These are phyloP conservation scores for Debaryomyces castellii DNA, from an alignment of 805 yeast genomes.

Conservation along the genomic window DNA sequence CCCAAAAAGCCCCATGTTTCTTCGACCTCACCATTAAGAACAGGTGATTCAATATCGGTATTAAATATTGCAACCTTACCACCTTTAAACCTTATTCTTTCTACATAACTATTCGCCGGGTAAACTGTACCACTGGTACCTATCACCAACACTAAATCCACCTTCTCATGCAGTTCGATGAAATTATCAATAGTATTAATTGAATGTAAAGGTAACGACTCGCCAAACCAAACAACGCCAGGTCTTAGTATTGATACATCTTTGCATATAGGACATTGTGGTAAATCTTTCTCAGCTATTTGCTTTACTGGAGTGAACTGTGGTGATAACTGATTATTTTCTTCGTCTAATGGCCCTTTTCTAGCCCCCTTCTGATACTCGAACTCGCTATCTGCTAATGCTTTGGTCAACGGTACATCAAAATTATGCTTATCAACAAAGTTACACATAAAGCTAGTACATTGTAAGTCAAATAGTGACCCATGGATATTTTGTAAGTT, in stretches of 20 bases:
- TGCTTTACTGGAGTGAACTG: slow-evolving; percentile 48
- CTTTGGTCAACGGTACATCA: slow-evolving; percentile 58
- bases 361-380: slow-evolving; percentile 27
- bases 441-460: slow-evolving; percentile 76
- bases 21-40: slow-evolving; percentile 39
- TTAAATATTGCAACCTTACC: slow-evolving; percentile 86
- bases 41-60: slow-evolving; percentile 55
- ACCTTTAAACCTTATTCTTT: slow-evolving; percentile 66
- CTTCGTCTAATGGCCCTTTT: slow-evolving; percentile 11
- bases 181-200: slow-evolving; percentile 73
- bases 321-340: slow-evolving; percentile 30
- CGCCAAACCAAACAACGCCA: slow-evolving; percentile 96
- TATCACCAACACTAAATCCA: slow-evolving; percentile 76
- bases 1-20: slow-evolving; percentile 73
- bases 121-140: slow-evolving; percentile 86
- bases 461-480: slow-evolving; percentile 64
- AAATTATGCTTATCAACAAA: slow-evolving; percentile 53
- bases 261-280: slow-evolving; percentile 76
- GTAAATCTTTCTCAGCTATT: slow-evolving; percentile 54
- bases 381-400: slow-evolving; percentile 41
- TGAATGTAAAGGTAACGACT: slow-evolving; percentile 63
- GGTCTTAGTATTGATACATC: slow-evolving; percentile 67
- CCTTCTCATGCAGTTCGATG: slow-evolving; percentile 46
- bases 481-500: slow-evolving; percentile 78
- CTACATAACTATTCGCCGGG: slow-evolving; percentile 93